Conservation (phyloP, 1,284 basidiomycete genomes). For the Neotropicomus parvogracilis region DNA sequence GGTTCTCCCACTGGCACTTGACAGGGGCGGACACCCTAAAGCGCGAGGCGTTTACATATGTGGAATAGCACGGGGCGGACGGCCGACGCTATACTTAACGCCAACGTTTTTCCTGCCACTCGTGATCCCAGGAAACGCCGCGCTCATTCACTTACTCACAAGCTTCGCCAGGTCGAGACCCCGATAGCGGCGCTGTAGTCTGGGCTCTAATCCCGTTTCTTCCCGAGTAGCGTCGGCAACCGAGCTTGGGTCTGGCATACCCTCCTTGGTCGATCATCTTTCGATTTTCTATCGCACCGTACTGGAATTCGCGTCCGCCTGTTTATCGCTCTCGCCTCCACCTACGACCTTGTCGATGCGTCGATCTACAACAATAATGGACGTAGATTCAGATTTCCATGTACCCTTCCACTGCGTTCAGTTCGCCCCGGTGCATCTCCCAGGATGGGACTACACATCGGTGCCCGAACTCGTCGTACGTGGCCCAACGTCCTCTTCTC, state of each 20-base stretch:
- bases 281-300: background rate
- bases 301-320: background rate
- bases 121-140: background rate
- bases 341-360: background rate
- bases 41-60: background rate
- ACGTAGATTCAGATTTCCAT: constrained; percentile 21
- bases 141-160: background rate
- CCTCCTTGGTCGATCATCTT: background rate
- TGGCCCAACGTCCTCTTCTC: background rate
- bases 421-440: constrained; percentile 27
- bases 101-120: no score
- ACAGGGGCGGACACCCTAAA: constrained; percentile 9
- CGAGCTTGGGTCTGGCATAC: background rate
- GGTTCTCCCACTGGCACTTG: background rate
- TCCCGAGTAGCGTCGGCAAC: constrained; percentile 5
- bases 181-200: background rate
- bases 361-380: constrained; percentile 16
- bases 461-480: constrained; percentile 30
- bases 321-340: constrained; percentile 2
- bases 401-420: constrained; percentile 31
- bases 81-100: constrained; percentile 1
- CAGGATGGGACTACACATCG: constrained; percentile 28
- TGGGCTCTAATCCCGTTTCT: constrained; percentile 13
- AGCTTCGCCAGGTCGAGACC: background rate
- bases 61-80: background rate